phyloP scores from a whole-genome alignment of 805 yeast genomes.

The Candida ficus region DNA sequence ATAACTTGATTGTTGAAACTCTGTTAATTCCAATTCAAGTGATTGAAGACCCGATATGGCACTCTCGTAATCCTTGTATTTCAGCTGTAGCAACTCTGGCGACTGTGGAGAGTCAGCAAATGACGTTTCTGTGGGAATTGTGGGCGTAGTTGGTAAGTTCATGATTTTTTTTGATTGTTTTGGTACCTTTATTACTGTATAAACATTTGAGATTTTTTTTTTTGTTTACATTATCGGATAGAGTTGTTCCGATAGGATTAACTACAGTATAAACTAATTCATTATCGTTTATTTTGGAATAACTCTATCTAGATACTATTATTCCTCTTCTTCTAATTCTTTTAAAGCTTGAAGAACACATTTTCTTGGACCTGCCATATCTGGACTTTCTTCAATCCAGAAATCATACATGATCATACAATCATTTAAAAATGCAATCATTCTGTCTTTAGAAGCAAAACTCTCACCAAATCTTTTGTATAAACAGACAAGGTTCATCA shows the following conservation, averaged over 20 bases:
- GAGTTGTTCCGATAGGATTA: too few relatives aligned
- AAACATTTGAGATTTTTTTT: too few relatives aligned
- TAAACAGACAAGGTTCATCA: conserved; percentile 9
- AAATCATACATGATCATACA: conserved; percentile 12
- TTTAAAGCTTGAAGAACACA: conserved; percentile 4
- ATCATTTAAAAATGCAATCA: conserved; percentile 7
- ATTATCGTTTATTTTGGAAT: too few relatives aligned
- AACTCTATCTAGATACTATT: too few relatives aligned
- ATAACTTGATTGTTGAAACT: conserved; percentile 37
- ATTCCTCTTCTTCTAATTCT: conserved; percentile 2
- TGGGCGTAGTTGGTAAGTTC: not conserved
- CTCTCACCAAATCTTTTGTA: conserved; percentile 10
- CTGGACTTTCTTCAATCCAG: conserved; percentile 21
- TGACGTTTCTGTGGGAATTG: not conserved
- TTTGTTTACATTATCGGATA: not conserved
- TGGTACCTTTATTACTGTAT: too few relatives aligned
- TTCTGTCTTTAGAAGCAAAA: conserved; percentile 9
- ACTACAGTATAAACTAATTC: too few relatives aligned
- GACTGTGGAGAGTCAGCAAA: not conserved
- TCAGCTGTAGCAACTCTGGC: conserved; percentile 14
- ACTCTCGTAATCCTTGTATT: conserved; percentile 24
- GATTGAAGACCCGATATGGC: conserved; percentile 34
- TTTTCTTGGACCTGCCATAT: conserved; percentile 10
- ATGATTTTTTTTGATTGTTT: too few relatives aligned
- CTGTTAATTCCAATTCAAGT: conserved; percentile 36